Conservation (phyloP, 352 stramenopile genomes). For the Blastocystis sp. region DNA sequence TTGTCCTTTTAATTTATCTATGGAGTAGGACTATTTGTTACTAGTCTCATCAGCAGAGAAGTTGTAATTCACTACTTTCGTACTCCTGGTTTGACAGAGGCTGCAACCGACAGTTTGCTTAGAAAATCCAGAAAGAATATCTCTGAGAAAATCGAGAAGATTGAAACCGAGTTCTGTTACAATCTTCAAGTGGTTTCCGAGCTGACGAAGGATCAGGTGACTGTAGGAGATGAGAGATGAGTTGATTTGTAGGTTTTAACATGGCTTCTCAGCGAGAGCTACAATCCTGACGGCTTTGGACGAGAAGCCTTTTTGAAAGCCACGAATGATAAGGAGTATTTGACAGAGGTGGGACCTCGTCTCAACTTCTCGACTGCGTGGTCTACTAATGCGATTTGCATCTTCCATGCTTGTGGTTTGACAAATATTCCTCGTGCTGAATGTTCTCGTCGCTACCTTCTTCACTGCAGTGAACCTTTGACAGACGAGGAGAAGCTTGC, state of each 20-base stretch:
- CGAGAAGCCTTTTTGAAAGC: background rate
- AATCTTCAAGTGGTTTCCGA: conserved; percentile 35
- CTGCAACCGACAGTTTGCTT: conserved; percentile 38
- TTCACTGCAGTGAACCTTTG: conserved; percentile 65
- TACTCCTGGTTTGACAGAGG: conserved; percentile 54
- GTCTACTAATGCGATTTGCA: conserved; percentile 91
- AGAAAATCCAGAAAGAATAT: conserved; percentile 40
- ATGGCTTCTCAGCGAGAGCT: conserved; percentile 50
- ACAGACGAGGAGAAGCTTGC: conserved; percentile 69
- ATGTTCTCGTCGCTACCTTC: conserved; percentile 82
- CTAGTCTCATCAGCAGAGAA: conserved; percentile 52
- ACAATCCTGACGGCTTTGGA: conserved; percentile 24
- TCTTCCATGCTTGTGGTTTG: conserved; percentile 86
- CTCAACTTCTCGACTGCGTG: conserved; percentile 95
- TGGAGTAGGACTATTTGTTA: background rate
- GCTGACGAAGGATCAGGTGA: conserved; percentile 46
- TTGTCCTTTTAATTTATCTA: background rate
- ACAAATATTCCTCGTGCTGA: conserved; percentile 82
- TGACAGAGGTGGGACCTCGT: conserved; percentile 92
- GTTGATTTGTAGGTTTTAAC: conserved; percentile 33
- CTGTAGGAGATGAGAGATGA: background rate
- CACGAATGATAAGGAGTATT: conserved; percentile 3
- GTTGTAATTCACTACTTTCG: conserved; percentile 61
- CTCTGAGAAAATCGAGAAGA: conserved; percentile 54
- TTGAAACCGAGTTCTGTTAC: conserved; percentile 57